phyloP scores from a whole-genome alignment of 371 early-diverging fungal genomes.

The Mortierella sp. region DNA sequence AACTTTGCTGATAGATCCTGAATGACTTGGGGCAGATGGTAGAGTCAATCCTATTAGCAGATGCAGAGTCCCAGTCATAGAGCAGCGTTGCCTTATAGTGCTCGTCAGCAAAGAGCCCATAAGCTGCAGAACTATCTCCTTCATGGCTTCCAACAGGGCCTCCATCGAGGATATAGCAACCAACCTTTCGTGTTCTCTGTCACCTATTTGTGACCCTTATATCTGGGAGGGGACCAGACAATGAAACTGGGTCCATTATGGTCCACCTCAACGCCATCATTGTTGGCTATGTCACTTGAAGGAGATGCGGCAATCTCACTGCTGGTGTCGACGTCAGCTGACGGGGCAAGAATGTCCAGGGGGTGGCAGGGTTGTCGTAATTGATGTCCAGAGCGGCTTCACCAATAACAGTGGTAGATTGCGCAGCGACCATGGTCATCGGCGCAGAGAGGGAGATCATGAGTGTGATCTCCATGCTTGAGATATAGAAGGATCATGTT shows the following conservation, averaged over 20 bases:
- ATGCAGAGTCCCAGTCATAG: conserved; percentile 20
- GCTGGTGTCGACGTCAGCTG: not conserved
- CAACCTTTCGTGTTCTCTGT: conserved; percentile 31
- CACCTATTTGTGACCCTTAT: conserved; percentile 37
- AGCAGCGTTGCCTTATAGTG: conserved; percentile 10
- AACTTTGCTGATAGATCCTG: conserved; percentile 5
- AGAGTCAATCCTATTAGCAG: conserved; percentile 23
- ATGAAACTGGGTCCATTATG: conserved; percentile 9
- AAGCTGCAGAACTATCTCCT: conserved; percentile 4
- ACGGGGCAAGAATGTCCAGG: not conserved
- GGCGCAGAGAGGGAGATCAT: conserved; percentile 29
- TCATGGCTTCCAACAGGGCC: conserved; percentile 47
- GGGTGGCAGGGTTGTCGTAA: not conserved
- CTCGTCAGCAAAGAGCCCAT: conserved; percentile 27
- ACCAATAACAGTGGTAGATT: not conserved
- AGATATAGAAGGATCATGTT: not conserved
- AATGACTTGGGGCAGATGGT: conserved; percentile 37
- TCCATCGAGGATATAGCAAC: conserved; percentile 42
- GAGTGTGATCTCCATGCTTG: conserved; percentile 19
- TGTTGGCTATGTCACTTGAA: not conserved
- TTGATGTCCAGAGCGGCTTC: conserved; percentile 2
- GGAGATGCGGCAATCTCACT: conserved; percentile 3
- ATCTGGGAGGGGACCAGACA: conserved; percentile 41
- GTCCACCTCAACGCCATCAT: not conserved
- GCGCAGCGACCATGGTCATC: conserved; percentile 21